Base-by-base conservation (phyloP, 2,329 filamentous ascomycete genomes). In the Stachybotrys elegans region DNA sequence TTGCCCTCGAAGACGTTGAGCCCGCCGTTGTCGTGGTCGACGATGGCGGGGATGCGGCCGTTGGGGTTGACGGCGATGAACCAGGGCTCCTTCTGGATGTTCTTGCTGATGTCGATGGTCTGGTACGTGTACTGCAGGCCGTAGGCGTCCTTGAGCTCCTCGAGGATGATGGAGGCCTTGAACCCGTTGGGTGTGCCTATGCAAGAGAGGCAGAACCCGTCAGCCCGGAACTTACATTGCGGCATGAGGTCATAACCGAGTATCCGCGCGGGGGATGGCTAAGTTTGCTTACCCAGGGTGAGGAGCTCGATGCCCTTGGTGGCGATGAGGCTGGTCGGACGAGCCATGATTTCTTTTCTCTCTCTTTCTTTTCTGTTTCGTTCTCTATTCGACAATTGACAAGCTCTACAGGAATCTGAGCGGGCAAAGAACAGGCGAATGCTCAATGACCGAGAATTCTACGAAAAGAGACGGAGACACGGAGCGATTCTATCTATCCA, bases 1-100 rank as follows among this genome's bases (percentile, higher is more conserved):
- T 82, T 77, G 36, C 82, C 83, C 63, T 93, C 88, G 55, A 91
- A 92, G 22, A 92, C 79, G 35, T 75, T 63, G 42, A 85, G 77
- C 38, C 64, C 73, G 44, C 68, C 67, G 48, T 78, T 73, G 60
- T 85, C 79, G 51, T 86, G 81, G 63, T 86, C 81, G 22, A 84
- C 73, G 38, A 86, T 75, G 38, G 76, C 80, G 2, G 81, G 80
- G 52, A 84, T 84, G 14, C 80, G 73, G 4, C 81, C 82, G 60
- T 86, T 86, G 29, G 81, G 81, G 47, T 75, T 75, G 22, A 81
- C 57, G 29, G 75, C 75, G 1, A 73, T 79, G 66, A 78, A 86
- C 81, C 82, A 86, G 2, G 74, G 69, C 67, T 84, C 72, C 61
- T 85, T 85, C 53, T 86, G 83, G 22, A 81, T 73, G 63, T 83